Percentiles rank a stretch among this genome's conserved stretches.
Evolutionary conservation across 2,329 filamentous ascomycete species (phyloP).

Genomic region (Rhynchosporium secalis): DNA sequence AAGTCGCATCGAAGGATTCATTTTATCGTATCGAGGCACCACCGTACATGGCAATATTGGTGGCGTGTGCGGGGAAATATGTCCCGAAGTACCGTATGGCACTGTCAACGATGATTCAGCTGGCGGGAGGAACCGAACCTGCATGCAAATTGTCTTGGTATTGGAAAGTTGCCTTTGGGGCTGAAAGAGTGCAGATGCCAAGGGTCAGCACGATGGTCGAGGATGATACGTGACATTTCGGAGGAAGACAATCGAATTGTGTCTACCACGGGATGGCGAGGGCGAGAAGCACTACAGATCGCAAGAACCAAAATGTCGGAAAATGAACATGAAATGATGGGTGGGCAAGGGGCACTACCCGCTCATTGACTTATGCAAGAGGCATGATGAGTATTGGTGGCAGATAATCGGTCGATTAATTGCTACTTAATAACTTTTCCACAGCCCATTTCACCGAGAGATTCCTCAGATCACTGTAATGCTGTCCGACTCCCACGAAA

Average conservation of each 20-base stretch:
- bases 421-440: constrained; percentile 56
- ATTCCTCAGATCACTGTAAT: constrained; percentile 67
- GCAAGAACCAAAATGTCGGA: too few species aligned
- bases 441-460: constrained; percentile 71
- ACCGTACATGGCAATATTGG: constrained; percentile 5
- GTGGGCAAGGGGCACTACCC: too few species aligned
- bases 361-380: background rate
- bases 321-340: too few species aligned
- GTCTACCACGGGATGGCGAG: background rate
- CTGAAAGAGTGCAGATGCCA: constrained; percentile 4
- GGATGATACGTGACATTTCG: background rate
- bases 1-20: background rate
- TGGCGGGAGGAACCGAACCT: background rate
- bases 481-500: constrained; percentile 78
- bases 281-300: too few species aligned
- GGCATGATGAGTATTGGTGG: background rate
- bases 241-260: too few species aligned
- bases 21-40: background rate
- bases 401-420: constrained; percentile 29
- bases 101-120: background rate
- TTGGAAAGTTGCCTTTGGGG: background rate
- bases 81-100: background rate
- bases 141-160: background rate
- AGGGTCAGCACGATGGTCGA: background rate
- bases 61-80: constrained; percentile 2